phyloP scores from a whole-genome alignment of 2,329 filamentous ascomycete species.

The Penicillium sp. region DNA sequence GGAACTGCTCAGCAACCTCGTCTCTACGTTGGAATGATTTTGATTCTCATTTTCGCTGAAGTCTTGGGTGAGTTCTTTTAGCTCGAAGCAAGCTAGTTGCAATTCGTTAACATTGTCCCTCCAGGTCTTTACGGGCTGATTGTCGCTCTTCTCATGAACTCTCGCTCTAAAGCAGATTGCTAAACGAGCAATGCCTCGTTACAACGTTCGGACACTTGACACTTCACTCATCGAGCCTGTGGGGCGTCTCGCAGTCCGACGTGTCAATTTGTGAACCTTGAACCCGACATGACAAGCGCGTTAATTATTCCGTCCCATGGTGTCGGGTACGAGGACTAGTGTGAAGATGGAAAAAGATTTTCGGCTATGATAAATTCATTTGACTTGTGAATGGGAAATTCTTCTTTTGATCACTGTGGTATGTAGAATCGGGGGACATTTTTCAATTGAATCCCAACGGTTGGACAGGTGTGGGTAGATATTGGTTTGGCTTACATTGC shows the following conservation, averaged over 20 bases:
- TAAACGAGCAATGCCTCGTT: constrained; percentile 38
- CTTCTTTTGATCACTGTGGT: constrained; percentile 16
- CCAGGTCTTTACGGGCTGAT: constrained; percentile 97
- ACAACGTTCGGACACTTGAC: constrained; percentile 8
- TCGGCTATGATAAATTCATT: constrained; percentile 21
- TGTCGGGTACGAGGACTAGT: constrained; percentile 6
- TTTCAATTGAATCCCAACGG: constrained; percentile 7
- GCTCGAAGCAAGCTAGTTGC: neutral
- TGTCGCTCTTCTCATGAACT: constrained; percentile 99
- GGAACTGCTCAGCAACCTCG: constrained; percentile 54
- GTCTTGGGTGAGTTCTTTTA: constrained; percentile 72
- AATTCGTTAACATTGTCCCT: constrained; percentile 23
- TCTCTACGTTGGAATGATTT: constrained; percentile 94
- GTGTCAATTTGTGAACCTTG: constrained; percentile 1
- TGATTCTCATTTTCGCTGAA: constrained; percentile 99
- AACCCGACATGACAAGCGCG: constrained; percentile 7
- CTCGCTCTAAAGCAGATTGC: constrained; percentile 72
- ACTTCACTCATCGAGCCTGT: neutral
- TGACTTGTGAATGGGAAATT: constrained; percentile 16
- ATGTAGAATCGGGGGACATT: constrained; percentile 19
- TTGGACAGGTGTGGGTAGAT: constrained; percentile 27
- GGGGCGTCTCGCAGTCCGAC: neutral
- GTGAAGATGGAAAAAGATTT: constrained; percentile 16
- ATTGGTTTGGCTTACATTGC: constrained; percentile 28
- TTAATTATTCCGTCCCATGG: neutral